These are phyloP conservation scores for Aspergillus biplanus DNA, from an alignment of 495 filamentous ascomycete genomes.

Conservation along the genomic window DNA sequence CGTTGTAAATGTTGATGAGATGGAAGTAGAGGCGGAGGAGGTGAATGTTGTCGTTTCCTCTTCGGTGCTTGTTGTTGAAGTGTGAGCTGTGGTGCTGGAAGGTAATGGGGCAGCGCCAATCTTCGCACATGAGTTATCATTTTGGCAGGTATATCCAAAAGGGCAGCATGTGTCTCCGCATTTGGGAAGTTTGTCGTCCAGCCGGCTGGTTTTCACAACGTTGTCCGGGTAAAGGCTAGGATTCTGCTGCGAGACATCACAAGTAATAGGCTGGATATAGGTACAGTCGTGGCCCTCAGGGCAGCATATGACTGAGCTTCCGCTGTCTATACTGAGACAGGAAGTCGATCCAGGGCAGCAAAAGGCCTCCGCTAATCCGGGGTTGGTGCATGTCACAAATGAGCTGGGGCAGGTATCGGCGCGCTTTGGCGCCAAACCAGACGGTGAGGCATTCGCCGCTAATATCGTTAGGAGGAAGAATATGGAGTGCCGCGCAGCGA, in stretches of 20 bases:
- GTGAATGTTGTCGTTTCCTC: slow-evolving; percentile 23
- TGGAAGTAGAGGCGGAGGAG: slow-evolving; percentile 17
- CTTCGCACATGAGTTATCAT: slow-evolving; percentile 39
- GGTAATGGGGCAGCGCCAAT: slow-evolving; percentile 37
- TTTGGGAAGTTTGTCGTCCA: slow-evolving; percentile 54
- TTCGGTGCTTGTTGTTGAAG: slow-evolving; percentile 32
- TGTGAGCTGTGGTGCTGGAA: not conserved
- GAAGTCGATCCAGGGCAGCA: slow-evolving; percentile 68
- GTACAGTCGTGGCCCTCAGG: slow-evolving; percentile 63
- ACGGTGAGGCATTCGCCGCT: slow-evolving; percentile 29
- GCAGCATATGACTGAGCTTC: slow-evolving; percentile 78
- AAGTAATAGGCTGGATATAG: slow-evolving; percentile 70
- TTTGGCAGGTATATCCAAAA: slow-evolving; percentile 72
- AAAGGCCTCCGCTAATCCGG: slow-evolving; percentile 68
- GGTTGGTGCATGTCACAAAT: slow-evolving; percentile 54
- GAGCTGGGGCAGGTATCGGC: slow-evolving; percentile 48
- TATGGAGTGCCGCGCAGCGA: slow-evolving; percentile 17
- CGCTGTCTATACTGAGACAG: slow-evolving; percentile 68
- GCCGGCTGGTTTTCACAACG: slow-evolving; percentile 69
- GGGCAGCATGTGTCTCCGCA: slow-evolving; percentile 74
- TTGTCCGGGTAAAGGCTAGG: slow-evolving; percentile 61
- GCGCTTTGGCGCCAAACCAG: slow-evolving; percentile 38
- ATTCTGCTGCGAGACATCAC: slow-evolving; percentile 70
- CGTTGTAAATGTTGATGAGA: not conserved
- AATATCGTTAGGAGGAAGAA: slow-evolving; percentile 33